Evolutionary conservation across 345 rosid genomes (phyloP).

Genomic region (Brassica incana): DNA sequence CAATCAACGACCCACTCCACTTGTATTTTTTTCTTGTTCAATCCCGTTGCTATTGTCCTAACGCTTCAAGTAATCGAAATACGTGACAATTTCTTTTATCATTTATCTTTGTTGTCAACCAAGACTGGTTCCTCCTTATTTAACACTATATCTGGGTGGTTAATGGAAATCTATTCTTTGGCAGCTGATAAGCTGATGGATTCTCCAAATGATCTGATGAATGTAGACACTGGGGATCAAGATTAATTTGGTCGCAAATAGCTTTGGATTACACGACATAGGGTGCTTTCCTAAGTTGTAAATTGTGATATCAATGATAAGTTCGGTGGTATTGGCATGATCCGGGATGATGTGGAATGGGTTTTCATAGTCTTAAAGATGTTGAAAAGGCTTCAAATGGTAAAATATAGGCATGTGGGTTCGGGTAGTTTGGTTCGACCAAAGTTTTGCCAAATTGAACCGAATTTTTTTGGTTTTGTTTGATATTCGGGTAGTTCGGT

Average conservation of each 20-base stretch:
- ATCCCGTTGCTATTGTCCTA: neutral
- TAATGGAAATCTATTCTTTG: neutral
- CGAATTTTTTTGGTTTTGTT: neutral
- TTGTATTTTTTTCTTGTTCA: neutral
- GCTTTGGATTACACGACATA: neutral
- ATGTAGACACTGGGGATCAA: neutral
- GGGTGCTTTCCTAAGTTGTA: neutral
- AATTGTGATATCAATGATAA: neutral
- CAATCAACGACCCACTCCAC: neutral
- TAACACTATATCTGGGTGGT: neutral
- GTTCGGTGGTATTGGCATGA: neutral
- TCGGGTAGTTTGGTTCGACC: neutral
- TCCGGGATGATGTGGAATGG: neutral
- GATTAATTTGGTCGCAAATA: neutral
- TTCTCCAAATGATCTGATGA: neutral
- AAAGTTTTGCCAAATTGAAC: neutral
- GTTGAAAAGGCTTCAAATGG: too few relatives aligned
- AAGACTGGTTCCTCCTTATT: neutral
- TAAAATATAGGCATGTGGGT: too few relatives aligned
- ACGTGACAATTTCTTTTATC: neutral
- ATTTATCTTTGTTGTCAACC: neutral
- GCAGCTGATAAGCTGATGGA: neutral
- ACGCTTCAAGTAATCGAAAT: neutral
- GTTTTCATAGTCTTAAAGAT: neutral
- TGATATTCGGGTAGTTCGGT: too few relatives aligned